A percentile compares a stretch with the other conserved stretches of the same genome.
Evolutionary conservation across 2,329 filamentous ascomycete genomes (phyloP).

Genomic region (Trichophyton benhamiae): DNA sequence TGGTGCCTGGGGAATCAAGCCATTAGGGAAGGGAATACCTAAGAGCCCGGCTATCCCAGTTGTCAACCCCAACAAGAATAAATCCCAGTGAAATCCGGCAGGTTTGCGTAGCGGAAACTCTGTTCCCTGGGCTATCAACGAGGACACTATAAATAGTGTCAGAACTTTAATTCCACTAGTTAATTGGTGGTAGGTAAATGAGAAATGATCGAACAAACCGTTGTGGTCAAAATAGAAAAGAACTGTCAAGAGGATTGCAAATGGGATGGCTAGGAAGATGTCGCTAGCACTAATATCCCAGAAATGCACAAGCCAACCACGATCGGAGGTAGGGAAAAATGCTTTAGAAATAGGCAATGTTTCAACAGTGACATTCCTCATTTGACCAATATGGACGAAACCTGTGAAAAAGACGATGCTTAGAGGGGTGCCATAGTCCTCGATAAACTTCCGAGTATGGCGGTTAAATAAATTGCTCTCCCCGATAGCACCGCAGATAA

Average conservation of each 20-base stretch:
- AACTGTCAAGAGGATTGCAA: constrained; percentile 69
- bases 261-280: constrained; percentile 75
- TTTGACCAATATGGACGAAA: constrained; percentile 75
- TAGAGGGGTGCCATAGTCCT: constrained; percentile 78
- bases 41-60: constrained; percentile 64
- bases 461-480: constrained; percentile 60
- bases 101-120: constrained; percentile 72
- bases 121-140: constrained; percentile 69
- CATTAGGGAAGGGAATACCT: constrained; percentile 70
- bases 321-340: constrained; percentile 63
- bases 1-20: constrained; percentile 70
- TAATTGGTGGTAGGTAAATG: neutral
- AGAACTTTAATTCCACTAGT: neutral
- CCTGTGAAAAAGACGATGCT: constrained; percentile 81
- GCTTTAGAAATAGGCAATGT: constrained; percentile 63
- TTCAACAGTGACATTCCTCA: constrained; percentile 57
- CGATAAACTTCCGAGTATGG: constrained; percentile 66
- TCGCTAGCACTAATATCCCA: constrained; percentile 64
- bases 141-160: constrained; percentile 47
- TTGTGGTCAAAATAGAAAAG: constrained; percentile 88
- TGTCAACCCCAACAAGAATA: constrained; percentile 68
- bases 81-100: constrained; percentile 74
- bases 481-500: constrained; percentile 60
- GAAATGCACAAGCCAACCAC: constrained; percentile 68
- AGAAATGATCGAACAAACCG: constrained; percentile 36